Percentiles rank a stretch among this genome's conserved stretches.
Evolutionary conservation across 2,329 filamentous ascomycete species (phyloP).

Genomic region (Monilinia fructicola): DNA sequence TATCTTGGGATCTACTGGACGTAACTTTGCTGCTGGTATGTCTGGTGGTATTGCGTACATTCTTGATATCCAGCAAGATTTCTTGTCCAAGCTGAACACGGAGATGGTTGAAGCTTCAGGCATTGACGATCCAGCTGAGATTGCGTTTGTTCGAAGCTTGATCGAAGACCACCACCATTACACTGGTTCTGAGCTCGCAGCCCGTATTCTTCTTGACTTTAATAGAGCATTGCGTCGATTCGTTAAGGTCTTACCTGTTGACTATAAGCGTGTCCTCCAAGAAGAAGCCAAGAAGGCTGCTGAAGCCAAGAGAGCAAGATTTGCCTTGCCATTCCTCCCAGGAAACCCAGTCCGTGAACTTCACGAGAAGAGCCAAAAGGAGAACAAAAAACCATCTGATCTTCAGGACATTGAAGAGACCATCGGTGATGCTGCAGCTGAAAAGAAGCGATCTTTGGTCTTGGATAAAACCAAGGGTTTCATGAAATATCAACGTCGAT

Average conservation of each 20-base stretch:
- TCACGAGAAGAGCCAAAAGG: slow-evolving; percentile 54
- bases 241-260: slow-evolving; percentile 87
- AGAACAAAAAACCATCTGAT: slow-evolving; percentile 68
- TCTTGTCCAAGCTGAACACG: slow-evolving; percentile 89
- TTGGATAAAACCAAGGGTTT: slow-evolving; percentile 98
- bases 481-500: slow-evolving; percentile 92
- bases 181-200: slow-evolving; percentile 92
- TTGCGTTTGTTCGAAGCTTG: slow-evolving; percentile 84
- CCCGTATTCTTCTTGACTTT: slow-evolving; percentile 92
- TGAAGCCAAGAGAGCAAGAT: slow-evolving; percentile 80
- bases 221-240: slow-evolving; percentile 86
- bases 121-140: slow-evolving; percentile 81
- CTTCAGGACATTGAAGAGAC: slow-evolving; percentile 85
- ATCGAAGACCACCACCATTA: slow-evolving; percentile 98
- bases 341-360: slow-evolving; percentile 58
- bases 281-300: slow-evolving; percentile 85
- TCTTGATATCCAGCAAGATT: slow-evolving; percentile 85
- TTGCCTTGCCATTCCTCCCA: slow-evolving; percentile 74
- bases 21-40: slow-evolving; percentile 98
- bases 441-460: slow-evolving; percentile 87
- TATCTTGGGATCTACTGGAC: slow-evolving; percentile 82
- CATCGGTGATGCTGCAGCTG: slow-evolving; percentile 75
- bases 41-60: slow-evolving; percentile 96
- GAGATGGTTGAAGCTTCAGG: slow-evolving; percentile 94
- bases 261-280: slow-evolving; percentile 90